Evolutionary conservation across 73 alveolate species (phyloP), one percentile per base, ranked within the genome.

Genomic region (Effrenium voratum): DNA sequence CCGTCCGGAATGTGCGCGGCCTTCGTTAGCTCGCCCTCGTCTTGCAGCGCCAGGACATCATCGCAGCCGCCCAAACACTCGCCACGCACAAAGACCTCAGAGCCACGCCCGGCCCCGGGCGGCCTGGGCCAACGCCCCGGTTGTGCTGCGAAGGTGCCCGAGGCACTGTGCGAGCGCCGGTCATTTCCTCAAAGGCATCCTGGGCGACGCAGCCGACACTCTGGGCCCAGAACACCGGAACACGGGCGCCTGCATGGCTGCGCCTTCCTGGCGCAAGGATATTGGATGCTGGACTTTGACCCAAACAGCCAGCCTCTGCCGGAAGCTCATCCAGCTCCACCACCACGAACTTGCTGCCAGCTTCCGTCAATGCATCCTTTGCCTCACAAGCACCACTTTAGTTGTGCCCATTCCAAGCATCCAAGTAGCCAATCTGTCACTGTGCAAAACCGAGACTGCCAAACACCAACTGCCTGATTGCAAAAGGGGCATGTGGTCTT

Each of bases 401-500:
- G 13, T 13, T 76, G 49, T 3, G 36, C 45, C 60, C 32, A 16
- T 73, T 34, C 24, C 16, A 15, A 73, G 24, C 30, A 12, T 32
- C 45, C 5, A 5, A 70, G 6, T 70, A 45, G 63, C 8, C 19
- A 12, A 12, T 52, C 26, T 19, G 8, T 19, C 26, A 52, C 63
- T 12, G 26, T 8, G 26, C 63, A 52, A 75, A 75, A 75, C 30
- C 16, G 43, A 30, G 6, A 45, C 30, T 68, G 24, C n/a, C 24
- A 41, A 13, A 15, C 30, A 45, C 40, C 4, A 6, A 46, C 50
- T 47, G 83, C 98, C 68, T 55, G 70, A 46, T 82, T 76, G 81
- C 98, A 92, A 34, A 92, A 92, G 22, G 98, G 98, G 98, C 98
- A 92, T 3, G 98, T 92, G 40, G 92, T 92, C 98, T 92, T 92